Evolutionary conservation across 208 protist species (phyloP).

Genomic region (Acanthamoeba rhysodes): DNA sequence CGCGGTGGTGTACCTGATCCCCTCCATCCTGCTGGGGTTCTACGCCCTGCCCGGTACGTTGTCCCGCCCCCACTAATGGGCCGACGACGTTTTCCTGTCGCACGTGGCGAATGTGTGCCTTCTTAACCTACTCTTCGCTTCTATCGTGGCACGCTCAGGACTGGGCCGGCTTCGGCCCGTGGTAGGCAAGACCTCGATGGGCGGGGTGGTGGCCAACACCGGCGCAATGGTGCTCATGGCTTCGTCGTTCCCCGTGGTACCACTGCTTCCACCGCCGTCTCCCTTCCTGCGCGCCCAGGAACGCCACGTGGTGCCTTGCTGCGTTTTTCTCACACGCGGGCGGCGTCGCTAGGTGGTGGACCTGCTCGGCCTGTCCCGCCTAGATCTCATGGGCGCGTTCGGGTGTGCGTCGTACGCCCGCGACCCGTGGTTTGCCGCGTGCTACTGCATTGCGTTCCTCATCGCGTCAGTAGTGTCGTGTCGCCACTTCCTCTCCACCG

Average conservation of each 20-base stretch:
- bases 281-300: background rate
- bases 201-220: background rate
- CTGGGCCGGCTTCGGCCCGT: background rate
- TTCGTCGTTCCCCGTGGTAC: slow-evolving; percentile 39
- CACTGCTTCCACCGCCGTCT: background rate
- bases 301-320: background rate
- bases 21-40: background rate
- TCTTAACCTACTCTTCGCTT: background rate
- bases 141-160: background rate
- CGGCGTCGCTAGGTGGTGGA: background rate
- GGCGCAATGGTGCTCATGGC: background rate
- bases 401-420: background rate
- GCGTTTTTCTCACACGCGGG: background rate
- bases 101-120: too few relatives aligned
- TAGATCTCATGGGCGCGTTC: slow-evolving; percentile 39
- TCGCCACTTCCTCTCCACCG: slow-evolving; percentile 1
- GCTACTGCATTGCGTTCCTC: slow-evolving; percentile 7
- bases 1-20: slow-evolving; percentile 20
- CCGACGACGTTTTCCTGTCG: background rate
- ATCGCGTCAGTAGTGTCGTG: background rate
- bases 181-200: slow-evolving; percentile 42
- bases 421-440: background rate
- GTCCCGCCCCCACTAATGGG: too few relatives aligned
- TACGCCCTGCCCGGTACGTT: background rate
- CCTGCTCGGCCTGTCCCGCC: slow-evolving; percentile 33